A percentile compares a stretch with the other conserved stretches of the same genome.
These are phyloP conservation scores for Eutrema salsugineum DNA, from an alignment of 441 rosid species.

Conservation along the genomic window DNA sequence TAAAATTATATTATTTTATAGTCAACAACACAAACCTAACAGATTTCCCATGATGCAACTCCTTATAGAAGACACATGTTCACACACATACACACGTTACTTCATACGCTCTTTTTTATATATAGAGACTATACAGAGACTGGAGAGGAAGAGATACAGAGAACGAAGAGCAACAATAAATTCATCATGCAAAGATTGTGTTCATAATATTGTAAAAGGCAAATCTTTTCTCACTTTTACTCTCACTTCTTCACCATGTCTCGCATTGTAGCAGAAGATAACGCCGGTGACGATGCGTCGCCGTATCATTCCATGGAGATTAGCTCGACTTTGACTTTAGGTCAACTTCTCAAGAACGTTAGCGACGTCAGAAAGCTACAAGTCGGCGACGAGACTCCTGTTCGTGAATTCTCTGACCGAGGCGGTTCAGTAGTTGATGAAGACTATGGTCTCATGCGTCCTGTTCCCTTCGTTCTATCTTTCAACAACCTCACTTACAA, in stretches of 20 bases:
- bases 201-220: background rate
- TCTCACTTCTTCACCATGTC: background rate
- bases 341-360: slow-evolving; percentile 63
- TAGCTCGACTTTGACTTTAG: slow-evolving; percentile 43
- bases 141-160: background rate
- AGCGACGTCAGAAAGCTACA: slow-evolving; percentile 55
- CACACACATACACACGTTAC: background rate
- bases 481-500: slow-evolving; percentile 69
- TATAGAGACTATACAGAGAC: background rate
- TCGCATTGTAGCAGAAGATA: background rate
- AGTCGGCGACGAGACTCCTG: slow-evolving; percentile 70
- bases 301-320: slow-evolving; percentile 26
- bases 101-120: background rate
- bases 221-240: background rate
- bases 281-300: background rate
- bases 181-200: slow-evolving; percentile 10
- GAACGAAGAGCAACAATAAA: background rate
- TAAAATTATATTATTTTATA: background rate
- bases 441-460: slow-evolving; percentile 31
- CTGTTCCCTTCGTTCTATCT: slow-evolving; percentile 62
- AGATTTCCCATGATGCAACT: slow-evolving; percentile 7
- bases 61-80: background rate
- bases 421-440: slow-evolving; percentile 36
- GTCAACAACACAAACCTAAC: slow-evolving; percentile 25
- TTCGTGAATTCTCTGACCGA: slow-evolving; percentile 32